Evolutionary conservation across 257 asterid genomes (phyloP), one percentile per base, ranked within the genome.

Genomic region (Solanum habrochaites): DNA sequence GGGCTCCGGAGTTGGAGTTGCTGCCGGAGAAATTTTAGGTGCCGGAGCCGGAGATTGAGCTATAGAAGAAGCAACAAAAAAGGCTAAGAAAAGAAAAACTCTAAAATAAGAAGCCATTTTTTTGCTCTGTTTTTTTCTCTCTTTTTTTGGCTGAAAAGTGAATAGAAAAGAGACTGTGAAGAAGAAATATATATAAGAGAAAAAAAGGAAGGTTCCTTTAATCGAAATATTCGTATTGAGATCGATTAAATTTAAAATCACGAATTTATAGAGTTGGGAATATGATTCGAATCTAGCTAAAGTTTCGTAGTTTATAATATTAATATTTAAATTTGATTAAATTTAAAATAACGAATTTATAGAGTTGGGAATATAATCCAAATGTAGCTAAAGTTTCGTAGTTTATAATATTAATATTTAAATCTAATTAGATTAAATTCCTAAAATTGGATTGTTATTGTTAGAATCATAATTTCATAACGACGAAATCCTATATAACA

Each of bases 31-130:
- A 83, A 92, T 91, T 16, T 89, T 86, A 3, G 97, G 95, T 18
- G 97, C 90, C 2, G 93, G 92, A 1, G 91, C 84, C 11, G 97
- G 97, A 27, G 96, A 88, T 86, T 95, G 98, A 1, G 97, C 97
- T 88, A 88, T 67, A 87, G 96, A 93, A 7, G 95, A 87, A 82
- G 95, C 87, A 90, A 91, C 88, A 10, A 94, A 37, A 83, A 93
- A 92, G 5, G 94, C 93, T 21, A 95, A 18, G 85, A 94, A 86
- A 75, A 95, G 73, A 82, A 94, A n/a, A 64, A 91, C 56, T 89
- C 90, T 92, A 25, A 92, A 74, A 20, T 85, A 71, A 23, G 92
- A 87, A 85, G 90, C 91, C 95, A 91, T 91, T 27, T 77, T 66
- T 27, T 47, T 64, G 47, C 64, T 5, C 2, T 18, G n/a, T 21